Conservation (phyloP, 1,284 basidiomycete species). For the Apiotrichum montevideense region DNA sequence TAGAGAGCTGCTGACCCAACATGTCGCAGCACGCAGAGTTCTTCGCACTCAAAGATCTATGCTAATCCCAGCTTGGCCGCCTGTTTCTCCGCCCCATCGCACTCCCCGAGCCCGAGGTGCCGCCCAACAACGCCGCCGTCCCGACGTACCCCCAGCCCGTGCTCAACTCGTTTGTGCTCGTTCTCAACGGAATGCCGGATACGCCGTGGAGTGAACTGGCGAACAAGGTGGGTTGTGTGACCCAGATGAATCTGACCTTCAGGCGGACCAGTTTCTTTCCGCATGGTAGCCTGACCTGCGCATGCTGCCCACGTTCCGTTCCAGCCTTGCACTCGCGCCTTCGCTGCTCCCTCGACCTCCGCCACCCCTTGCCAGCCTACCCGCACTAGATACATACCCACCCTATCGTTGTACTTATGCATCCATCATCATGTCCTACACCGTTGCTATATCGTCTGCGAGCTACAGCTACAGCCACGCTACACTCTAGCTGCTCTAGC, state of each 20-base stretch:
- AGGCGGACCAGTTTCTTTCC: constrained; percentile 21
- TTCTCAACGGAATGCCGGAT: constrained; percentile 25
- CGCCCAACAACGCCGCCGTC: constrained; percentile 7
- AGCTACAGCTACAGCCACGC: neutral
- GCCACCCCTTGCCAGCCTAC: neutral
- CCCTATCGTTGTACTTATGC: constrained; percentile 14
- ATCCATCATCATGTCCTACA: constrained; percentile 8
- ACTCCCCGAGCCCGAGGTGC: constrained; percentile 17
- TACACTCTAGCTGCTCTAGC: constrained; percentile 45
- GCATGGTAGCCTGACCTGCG: constrained; percentile 3
- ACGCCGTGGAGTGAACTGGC: constrained; percentile 26
- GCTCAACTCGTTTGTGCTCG: constrained; percentile 21
- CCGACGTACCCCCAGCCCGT: constrained; percentile 11
- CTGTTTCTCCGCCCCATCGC: constrained; percentile 20
- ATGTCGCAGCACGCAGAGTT: neutral
- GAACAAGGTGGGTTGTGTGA: constrained; percentile 18
- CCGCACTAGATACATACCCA: constrained; percentile 1
- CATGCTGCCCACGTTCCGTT: too few species aligned
- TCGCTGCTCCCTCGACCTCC: neutral
- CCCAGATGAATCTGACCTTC: neutral
- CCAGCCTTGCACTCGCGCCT: neutral
- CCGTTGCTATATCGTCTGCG: neutral
- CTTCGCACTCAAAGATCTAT: neutral
- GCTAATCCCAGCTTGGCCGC: constrained; percentile 20
- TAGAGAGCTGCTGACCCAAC: too few species aligned